Base-by-base conservation (phyloP, 2,329 filamentous ascomycete species). In the Fusarium sublunatum region DNA sequence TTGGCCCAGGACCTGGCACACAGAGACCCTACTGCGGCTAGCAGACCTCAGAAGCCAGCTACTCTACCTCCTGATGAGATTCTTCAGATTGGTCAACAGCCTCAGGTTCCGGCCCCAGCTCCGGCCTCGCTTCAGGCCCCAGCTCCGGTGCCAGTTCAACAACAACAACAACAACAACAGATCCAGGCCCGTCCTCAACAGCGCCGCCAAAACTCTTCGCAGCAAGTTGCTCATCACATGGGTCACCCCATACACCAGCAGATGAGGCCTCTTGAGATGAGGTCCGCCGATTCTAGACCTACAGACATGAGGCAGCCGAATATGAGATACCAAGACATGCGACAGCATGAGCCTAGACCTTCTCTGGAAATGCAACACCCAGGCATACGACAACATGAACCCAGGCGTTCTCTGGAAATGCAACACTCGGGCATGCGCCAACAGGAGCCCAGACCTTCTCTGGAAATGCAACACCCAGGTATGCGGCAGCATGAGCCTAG, bases 1-100 rank as follows among this genome's bases (percentile, higher is more conserved):
- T 78, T 95, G 53, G 89, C 89, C 7, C 83, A 87, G 51, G 88
- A 92, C 61, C 78, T 95, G 74, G 86, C 84, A 15, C 88, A 88
- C 52, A 76, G 81, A 52, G 83, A 85, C 24, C 74, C 78, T 5
- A 71, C 75, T 6, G 76, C 78, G 2, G 76, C 82, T 9, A 72
- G 77, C 10, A 81, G 78, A 65, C 79, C 84, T 0, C 86, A 88
- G 57, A 88, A 83, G 71, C 35, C 52, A 8, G 51, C 43, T 12
- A 69, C 56, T 8, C 46, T 60, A 24, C 51, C 56, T 42, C 56
- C 64, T 13, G 69, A 68, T n/a, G 65, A 68, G 13, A 53, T 62
- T 67, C 60, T 65, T 25, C 58, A 65, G 26, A 61, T 65, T 2
- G 42, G 56, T 24, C 64, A 64, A n/a, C 48, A 64, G 24, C 34